Base-by-base conservation (phyloP, 2,329 filamentous ascomycete genomes). In the Cyphellophora europaea region DNA sequence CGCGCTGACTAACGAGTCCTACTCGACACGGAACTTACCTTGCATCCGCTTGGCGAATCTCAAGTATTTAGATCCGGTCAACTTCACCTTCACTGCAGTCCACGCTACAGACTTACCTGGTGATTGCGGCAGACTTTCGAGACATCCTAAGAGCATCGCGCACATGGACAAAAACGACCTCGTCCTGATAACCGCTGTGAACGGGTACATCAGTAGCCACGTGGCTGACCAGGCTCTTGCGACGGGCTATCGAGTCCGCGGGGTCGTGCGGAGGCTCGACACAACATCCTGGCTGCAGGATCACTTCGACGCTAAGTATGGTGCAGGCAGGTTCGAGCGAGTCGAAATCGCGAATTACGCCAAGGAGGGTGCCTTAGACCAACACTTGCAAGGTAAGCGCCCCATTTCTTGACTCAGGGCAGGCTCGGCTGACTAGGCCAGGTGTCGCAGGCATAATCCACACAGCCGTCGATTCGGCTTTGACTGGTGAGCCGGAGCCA, bases 121-220 rank as follows among this genome's bases (percentile, higher is more conserved):
- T n/a, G n/a, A n/a, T n/a, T n/a, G n/a, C n/a, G n/a, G n/a, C n/a
- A n/a, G n/a, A n/a, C n/a, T n/a, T n/a, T n/a, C n/a, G n/a, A n/a
- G n/a, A n/a, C n/a, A n/a, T n/a, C n/a, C n/a, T n/a, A n/a, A n/a
- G n/a, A n/a, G n/a, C n/a, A n/a, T n/a, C n/a, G n/a, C n/a, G n/a
- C n/a, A n/a, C n/a, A 25, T 25, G 21, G 21, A 25, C 8, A 30
- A 23, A 19, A 37, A 38, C 11, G 32, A 25, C 18, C 34, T 43
- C 12, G 48, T 69, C 19, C 57, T 70, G 3, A 56, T 71, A 11
- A 69, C 65, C 1, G 65, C 65, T 6, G 59, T 53, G 2, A 68
- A 57, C 29, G 63, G 66, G 23, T 66, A 58, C 43, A 52, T 70
- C 15, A 64, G 50, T 16, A 56, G 57, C 4, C 59, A 69, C 27